Evolutionary conservation across 495 filamentous ascomycete species (phyloP).

Genomic region (Penicillium crystallinum): DNA sequence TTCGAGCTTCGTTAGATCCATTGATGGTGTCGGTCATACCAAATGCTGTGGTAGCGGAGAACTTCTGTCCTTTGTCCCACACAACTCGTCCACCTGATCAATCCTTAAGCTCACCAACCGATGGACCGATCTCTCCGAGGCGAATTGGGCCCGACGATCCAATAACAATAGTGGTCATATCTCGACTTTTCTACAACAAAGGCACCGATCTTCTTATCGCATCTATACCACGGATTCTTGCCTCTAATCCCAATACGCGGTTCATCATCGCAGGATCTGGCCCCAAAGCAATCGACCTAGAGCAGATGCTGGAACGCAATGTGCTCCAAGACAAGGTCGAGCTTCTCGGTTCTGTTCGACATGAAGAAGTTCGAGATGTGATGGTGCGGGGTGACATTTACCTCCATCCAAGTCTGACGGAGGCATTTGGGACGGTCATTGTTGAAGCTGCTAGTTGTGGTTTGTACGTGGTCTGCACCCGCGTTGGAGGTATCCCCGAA

Average conservation of each 20-base stretch:
- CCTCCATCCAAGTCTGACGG: conserved; percentile 88
- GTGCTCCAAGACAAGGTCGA: conserved; percentile 93
- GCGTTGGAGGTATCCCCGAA: conserved; percentile 93
- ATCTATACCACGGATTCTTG: conserved; percentile 85
- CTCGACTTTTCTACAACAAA: conserved; percentile 97
- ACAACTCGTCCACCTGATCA: conserved; percentile 25
- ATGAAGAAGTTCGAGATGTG: conserved; percentile 96
- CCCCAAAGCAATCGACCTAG: conserved; percentile 93
- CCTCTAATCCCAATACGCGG: conserved; percentile 82
- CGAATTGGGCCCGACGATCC: conserved; percentile 72
- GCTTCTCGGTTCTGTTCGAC: conserved; percentile 83
- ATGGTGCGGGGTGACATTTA: conserved; percentile 98
- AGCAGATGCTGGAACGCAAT: conserved; percentile 95
- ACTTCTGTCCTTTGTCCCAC: conserved; percentile 70
- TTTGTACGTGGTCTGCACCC: conserved; percentile 92
- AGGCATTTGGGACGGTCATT: conserved; percentile 96
- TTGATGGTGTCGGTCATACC: conserved; percentile 97
- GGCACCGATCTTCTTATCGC: conserved; percentile 93
- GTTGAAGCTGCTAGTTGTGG: conserved; percentile 96
- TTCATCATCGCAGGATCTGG: conserved; percentile 96
- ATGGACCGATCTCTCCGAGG: conserved; percentile 44
- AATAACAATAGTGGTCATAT: conserved; percentile 96
- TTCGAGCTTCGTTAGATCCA: conserved; percentile 89
- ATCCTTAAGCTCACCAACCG: conserved; percentile 25
- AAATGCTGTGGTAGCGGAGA: conserved; percentile 94